Evolutionary conservation across 2,329 filamentous ascomycete genomes (phyloP).

Genomic region (Diaporthe sp.): DNA sequence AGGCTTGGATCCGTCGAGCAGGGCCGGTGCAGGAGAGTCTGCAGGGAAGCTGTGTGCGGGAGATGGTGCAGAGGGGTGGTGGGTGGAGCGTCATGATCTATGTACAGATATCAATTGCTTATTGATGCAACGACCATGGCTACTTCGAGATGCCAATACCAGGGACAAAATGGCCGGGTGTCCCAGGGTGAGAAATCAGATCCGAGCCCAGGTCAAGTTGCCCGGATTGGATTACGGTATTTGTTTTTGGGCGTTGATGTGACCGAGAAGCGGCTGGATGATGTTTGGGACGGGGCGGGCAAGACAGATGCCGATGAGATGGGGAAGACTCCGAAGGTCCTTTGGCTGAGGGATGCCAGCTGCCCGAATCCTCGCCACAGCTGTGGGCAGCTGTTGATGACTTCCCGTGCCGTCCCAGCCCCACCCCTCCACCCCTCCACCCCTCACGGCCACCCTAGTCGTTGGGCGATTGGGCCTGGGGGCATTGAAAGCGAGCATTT

Average conservation of each 20-base stretch:
- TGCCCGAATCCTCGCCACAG: not conserved
- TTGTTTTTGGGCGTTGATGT: not conserved
- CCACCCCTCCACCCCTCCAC: not conserved
- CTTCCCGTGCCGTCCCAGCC: not conserved
- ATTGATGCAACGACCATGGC: not conserved
- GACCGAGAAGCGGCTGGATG: not conserved
- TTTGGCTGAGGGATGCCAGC: not conserved
- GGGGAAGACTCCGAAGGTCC: not conserved
- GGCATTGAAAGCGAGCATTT: not conserved
- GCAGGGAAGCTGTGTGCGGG: conserved; percentile 7
- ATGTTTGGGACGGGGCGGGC: not conserved
- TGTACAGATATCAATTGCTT: no score
- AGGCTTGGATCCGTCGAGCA: conserved; percentile 6
- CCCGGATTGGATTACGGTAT: not conserved
- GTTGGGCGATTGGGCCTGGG: no score
- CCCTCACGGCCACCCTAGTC: no score
- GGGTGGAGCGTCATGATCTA: conserved; percentile 24
- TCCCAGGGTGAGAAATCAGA: no score
- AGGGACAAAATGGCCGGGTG: not conserved
- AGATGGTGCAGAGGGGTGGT: not conserved
- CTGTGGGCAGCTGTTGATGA: conserved; percentile 16
- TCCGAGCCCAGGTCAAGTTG: not conserved
- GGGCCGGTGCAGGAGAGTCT: not conserved
- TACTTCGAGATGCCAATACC: not conserved
- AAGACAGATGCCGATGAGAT: not conserved